phyloP scores from a whole-genome alignment of 2,329 filamentous ascomycete species.

The Trichoderma lentiforme region DNA sequence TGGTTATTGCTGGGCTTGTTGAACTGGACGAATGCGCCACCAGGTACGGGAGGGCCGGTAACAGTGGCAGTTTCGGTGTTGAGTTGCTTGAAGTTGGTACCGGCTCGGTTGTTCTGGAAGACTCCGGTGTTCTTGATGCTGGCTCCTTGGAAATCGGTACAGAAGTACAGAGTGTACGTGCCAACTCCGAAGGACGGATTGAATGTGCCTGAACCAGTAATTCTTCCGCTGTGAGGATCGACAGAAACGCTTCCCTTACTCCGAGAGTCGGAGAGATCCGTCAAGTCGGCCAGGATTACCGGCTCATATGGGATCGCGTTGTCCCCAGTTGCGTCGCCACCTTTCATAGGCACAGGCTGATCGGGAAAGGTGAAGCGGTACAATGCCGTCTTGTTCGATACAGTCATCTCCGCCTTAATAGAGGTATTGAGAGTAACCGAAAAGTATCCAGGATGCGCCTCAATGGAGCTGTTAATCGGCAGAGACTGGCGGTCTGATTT shows the following conservation, averaged over 20 bases:
- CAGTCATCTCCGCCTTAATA: constrained; percentile 59
- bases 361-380: constrained; percentile 58
- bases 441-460: constrained; percentile 60
- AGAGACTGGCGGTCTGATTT: constrained; percentile 44
- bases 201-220: constrained; percentile 57
- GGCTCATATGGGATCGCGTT: constrained; percentile 34
- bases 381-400: constrained; percentile 55
- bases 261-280: constrained; percentile 45
- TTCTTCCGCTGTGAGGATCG: constrained; percentile 48
- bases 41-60: constrained; percentile 27
- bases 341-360: constrained; percentile 23
- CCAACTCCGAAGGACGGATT: constrained; percentile 59
- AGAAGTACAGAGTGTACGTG: constrained; percentile 56
- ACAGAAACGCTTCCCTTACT: constrained; percentile 25
- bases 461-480: constrained; percentile 48
- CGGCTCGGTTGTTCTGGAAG: constrained; percentile 53
- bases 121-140: constrained; percentile 54
- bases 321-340: neutral
- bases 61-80: constrained; percentile 29
- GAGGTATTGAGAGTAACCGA: constrained; percentile 52
- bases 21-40: constrained; percentile 64
- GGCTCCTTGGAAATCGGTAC: constrained; percentile 55
- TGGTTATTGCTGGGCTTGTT: constrained; percentile 38
- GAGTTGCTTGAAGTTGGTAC: constrained; percentile 40
- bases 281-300: constrained; percentile 56